Evolutionary conservation across 495 filamentous ascomycete species (phyloP), one percentile per base, ranked within the genome.

Genomic region (Annulohypoxylon stygium): DNA sequence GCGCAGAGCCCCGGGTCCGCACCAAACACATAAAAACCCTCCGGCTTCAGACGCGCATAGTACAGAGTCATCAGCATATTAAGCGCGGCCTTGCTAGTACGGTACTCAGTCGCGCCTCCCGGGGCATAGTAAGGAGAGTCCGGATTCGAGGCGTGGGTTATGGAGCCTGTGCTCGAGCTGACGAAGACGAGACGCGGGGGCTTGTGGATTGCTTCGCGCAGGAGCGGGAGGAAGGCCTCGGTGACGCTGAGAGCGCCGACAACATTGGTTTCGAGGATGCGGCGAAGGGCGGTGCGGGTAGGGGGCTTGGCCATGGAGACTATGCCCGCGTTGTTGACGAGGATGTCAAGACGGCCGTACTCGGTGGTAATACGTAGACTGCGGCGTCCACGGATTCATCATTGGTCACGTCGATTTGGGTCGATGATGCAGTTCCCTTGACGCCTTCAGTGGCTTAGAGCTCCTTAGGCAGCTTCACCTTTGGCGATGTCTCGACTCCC

Each of bases 161-260:
- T 73, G 3, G 78, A 81, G 1, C 85, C 84, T 1, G 79, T 75
- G 20, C 75, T 78, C 14, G 79, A 82, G 8, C 43, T 61, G 1
- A 76, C 73, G 50, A 73, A 76, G 39, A 76, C 25, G 6, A 76
- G 63, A 6, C 73, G 69, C 3, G 64, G 69, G n/a, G 72, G 41
- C 25, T 63, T 62, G 2, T 65, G 63, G 0, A 41, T 20, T 16
- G 80, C 64, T 59, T 82, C 81, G 14, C 78, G 77, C 0, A 86
- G 76, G 1, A 87, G 75, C 11, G 80, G 83, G 5, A 81, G 67
- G 54, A 84, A 81, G 0, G 81, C 78, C 11, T 86, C 83, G 20
- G 81, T 85, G 14, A 81, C 74, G 54, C 75, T 74, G 0, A 79
- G 77, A 2, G 77, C 70, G 26, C 83, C 83, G 57, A 82, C 73